Evolutionary conservation across 83 land plant species (phyloP).

Genomic region (Larix sibirica): DNA sequence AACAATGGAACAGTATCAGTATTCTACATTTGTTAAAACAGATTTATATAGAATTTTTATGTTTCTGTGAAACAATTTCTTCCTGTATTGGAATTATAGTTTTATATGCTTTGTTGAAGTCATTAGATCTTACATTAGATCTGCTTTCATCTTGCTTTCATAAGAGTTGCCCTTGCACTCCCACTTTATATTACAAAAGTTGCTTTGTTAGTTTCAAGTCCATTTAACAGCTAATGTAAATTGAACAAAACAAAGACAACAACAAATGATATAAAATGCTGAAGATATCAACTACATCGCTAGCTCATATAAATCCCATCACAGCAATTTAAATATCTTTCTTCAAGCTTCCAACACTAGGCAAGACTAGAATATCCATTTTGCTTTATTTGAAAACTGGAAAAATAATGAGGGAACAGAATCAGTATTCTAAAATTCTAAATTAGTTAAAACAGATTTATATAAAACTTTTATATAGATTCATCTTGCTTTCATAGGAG

Average conservation of each 20-base stretch:
- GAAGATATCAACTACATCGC: background rate
- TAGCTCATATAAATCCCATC: background rate
- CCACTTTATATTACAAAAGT: background rate
- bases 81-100: background rate
- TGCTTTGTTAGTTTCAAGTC: constrained; percentile 1
- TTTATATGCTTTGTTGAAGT: no score
- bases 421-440: background rate
- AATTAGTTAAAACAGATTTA: background rate
- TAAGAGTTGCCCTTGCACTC: no score
- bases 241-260: background rate
- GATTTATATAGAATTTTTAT: background rate
- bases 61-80: background rate
- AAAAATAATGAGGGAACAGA: background rate
- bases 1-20: background rate
- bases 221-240: background rate
- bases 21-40: background rate
- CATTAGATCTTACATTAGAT: no score
- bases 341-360: background rate
- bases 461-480: background rate
- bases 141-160: no score
- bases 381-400: background rate
- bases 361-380: background rate
- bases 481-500: no score
- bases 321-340: background rate
- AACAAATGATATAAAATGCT: background rate